These are phyloP conservation scores for Symbiotaphrina buchneri DNA, from an alignment of 495 filamentous ascomycete genomes.

Conservation along the genomic window DNA sequence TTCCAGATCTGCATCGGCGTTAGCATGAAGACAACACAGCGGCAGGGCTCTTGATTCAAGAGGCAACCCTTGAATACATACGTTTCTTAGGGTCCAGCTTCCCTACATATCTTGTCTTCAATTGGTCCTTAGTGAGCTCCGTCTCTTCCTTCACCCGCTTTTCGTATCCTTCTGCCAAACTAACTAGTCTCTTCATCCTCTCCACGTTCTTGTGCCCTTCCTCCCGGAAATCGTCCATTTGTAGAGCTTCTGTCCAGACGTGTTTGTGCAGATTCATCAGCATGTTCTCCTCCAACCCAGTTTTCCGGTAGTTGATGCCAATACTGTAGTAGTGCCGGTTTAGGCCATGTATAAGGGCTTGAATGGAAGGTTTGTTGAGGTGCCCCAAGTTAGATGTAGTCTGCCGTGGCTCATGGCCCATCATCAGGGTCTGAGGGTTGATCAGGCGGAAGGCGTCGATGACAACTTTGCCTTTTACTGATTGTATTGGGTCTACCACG, in stretches of 20 bases:
- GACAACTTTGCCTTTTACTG: constrained; percentile 97
- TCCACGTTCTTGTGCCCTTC: constrained; percentile 71
- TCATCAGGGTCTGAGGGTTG: constrained; percentile 95
- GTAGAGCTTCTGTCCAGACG: constrained; percentile 90
- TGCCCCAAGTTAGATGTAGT: constrained; percentile 95
- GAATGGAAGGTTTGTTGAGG: constrained; percentile 95
- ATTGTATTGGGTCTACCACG: constrained; percentile 95
- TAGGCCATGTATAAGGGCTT: constrained; percentile 94
- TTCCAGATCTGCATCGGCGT: constrained; percentile 46
- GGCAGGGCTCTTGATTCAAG: no score
- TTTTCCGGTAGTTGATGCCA: constrained; percentile 94
- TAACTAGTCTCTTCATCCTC: constrained; percentile 65
- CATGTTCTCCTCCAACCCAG: constrained; percentile 96
- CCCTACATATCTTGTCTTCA: constrained; percentile 97
- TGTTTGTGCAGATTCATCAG: constrained; percentile 99
- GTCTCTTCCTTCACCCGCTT: constrained; percentile 97
- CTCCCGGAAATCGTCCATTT: constrained; percentile 88
- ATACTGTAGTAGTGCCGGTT: constrained; percentile 99
- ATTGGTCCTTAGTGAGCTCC: constrained; percentile 85
- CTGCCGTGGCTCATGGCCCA: constrained; percentile 95
- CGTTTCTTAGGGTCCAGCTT: constrained; percentile 98
- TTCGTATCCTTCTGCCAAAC: constrained; percentile 86
- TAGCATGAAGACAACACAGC: not conserved
- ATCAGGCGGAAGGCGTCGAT: constrained; percentile 98
- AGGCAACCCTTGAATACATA: constrained; percentile 14